Percentiles rank a stretch among this genome's conserved stretches.
Evolutionary conservation across 176 grass and related monocot species (phyloP).

Genomic region (Typha latifolia): DNA sequence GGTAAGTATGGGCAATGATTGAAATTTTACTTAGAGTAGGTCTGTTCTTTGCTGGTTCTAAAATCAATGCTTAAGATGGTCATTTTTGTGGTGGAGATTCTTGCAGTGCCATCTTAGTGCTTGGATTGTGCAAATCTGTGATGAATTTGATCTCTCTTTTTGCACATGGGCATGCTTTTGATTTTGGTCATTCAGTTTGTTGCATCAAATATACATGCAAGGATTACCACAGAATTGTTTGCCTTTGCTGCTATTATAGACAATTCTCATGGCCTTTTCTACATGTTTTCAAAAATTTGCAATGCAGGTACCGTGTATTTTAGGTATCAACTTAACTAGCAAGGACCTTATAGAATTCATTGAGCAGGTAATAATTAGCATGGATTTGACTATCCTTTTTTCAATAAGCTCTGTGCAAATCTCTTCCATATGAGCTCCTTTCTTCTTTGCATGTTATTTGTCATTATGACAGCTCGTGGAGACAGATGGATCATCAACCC

Average conservation of each 20-base stretch:
- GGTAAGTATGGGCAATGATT: no score
- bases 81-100: no score
- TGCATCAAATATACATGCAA: no score
- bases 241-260: not conserved
- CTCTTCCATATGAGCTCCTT: constrained; percentile 9
- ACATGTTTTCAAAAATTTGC: constrained; percentile 7
- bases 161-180: no score
- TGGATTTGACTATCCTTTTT: not conserved
- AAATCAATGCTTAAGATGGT: no score
- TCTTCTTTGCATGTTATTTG: constrained; percentile 9
- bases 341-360: constrained; percentile 91
- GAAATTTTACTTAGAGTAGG: no score
- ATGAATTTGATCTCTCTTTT: no score
- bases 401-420: not conserved
- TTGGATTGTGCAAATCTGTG: no score
- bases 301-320: constrained; percentile 88
- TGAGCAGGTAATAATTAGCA: constrained; percentile 47
- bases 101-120: no score
- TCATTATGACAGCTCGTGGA: constrained; percentile 60
- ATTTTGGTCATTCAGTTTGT: no score
- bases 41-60: no score
- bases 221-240: no score
- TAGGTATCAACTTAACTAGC: constrained; percentile 71
- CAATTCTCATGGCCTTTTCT: not conserved
- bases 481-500: constrained; percentile 63